Percentiles rank a stretch among this genome's conserved stretches.
phyloP scores from a whole-genome alignment of 345 rosid species.

The Fremontodendron californicum region DNA sequence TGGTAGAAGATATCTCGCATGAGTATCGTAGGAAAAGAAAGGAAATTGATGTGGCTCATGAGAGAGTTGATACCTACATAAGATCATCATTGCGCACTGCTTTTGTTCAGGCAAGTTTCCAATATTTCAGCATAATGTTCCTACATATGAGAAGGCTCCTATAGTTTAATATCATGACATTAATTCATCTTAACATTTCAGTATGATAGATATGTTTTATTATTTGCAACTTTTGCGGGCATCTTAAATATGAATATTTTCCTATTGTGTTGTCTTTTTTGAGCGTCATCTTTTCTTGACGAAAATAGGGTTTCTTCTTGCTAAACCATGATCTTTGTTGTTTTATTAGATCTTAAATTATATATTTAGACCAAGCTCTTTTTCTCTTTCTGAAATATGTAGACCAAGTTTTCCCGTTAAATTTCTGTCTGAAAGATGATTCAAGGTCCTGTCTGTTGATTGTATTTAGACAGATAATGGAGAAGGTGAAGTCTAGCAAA shows the following conservation, averaged over 20 bases:
- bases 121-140: conserved; percentile 7
- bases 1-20: conserved; percentile 58
- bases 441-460: conserved; percentile 11
- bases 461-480: conserved; percentile 57
- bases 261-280: background rate
- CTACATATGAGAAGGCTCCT: background rate
- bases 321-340: background rate
- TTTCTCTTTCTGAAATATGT: background rate
- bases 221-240: background rate
- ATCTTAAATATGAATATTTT: background rate
- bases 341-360: background rate
- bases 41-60: conserved; percentile 47
- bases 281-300: background rate
- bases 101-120: conserved; percentile 70
- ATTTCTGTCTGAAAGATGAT: conserved; percentile 19
- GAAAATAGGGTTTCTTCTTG: background rate
- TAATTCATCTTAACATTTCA: background rate
- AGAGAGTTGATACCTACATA: conserved; percentile 72
- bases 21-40: conserved; percentile 62
- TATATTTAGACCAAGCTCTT: background rate
- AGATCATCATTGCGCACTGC: conserved; percentile 71
- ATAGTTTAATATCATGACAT: background rate
- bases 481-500: conserved; percentile 59
- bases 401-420: background rate
- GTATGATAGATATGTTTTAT: background rate